Percentiles rank a stretch among this genome's conserved stretches.
These are phyloP conservation scores for Nothophaeocryptopus gaeumannii DNA, from an alignment of 2,329 filamentous ascomycete genomes.

Conservation along the genomic window DNA sequence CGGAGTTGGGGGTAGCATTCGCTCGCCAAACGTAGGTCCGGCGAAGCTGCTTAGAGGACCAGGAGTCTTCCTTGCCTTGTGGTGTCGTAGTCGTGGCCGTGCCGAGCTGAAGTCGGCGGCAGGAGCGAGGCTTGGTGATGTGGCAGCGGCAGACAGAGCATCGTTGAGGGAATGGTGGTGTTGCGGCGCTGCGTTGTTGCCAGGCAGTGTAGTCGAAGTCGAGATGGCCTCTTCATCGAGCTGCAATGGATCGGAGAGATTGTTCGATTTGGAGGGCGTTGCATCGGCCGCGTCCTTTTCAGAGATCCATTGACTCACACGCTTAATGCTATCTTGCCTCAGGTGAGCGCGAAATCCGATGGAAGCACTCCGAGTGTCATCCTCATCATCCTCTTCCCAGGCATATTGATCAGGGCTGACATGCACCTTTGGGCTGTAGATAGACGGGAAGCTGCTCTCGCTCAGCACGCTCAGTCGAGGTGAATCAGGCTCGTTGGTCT, in stretches of 20 bases:
- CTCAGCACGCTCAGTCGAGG: constrained; percentile 37
- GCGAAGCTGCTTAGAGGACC: constrained; percentile 18
- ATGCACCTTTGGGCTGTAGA: constrained; percentile 34
- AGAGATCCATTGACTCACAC: constrained; percentile 39
- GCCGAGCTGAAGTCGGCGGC: constrained; percentile 7
- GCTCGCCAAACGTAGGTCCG: constrained; percentile 27
- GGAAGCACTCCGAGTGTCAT: constrained; percentile 11
- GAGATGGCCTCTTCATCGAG: constrained; percentile 8
- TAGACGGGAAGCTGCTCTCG: constrained; percentile 39
- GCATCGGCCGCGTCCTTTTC: constrained; percentile 26
- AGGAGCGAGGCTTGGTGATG: neutral
- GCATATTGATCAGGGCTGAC: constrained; percentile 28
- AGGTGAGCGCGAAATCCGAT: constrained; percentile 17
- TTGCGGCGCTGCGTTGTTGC: neutral
- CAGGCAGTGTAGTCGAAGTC: constrained; percentile 9
- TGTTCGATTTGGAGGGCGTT: constrained; percentile 32
- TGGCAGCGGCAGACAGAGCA: constrained; percentile 15
- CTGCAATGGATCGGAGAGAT: constrained; percentile 23
- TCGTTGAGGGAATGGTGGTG: constrained; percentile 26
- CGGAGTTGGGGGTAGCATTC: constrained; percentile 34
- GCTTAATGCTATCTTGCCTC: constrained; percentile 35
- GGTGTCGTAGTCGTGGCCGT: constrained; percentile 10
- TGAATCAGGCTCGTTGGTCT: constrained; percentile 31
- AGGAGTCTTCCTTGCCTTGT: constrained; percentile 12
- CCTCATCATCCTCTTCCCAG: constrained; percentile 29